These are phyloP conservation scores for Gyromitra esculenta DNA, from an alignment of 2,329 filamentous ascomycete genomes.

Conservation along the genomic window DNA sequence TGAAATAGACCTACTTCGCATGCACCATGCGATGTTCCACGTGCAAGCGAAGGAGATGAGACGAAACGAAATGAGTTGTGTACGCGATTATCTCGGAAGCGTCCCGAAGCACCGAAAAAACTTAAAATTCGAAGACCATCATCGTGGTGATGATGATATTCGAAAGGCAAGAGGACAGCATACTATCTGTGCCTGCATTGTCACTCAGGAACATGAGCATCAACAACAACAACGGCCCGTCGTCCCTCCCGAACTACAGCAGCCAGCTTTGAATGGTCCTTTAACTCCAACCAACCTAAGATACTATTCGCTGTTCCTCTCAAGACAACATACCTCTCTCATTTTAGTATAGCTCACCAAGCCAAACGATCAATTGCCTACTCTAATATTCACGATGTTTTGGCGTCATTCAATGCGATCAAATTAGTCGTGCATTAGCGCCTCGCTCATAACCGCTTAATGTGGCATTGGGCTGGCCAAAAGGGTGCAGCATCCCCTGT, in stretches of 20 bases:
- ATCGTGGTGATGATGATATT: constrained; percentile 11
- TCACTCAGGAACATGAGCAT: constrained; percentile 10
- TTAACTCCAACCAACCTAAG: not conserved
- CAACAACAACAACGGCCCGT: constrained; percentile 7
- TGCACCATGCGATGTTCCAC: constrained; percentile 30
- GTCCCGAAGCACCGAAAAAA: constrained; percentile 41
- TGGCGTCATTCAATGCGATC: constrained; percentile 36
- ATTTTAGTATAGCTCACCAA: constrained; percentile 6
- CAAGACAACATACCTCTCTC: constrained; percentile 1
- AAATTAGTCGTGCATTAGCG: constrained; percentile 39
- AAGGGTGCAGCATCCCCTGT: constrained; percentile 31
- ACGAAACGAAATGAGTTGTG: constrained; percentile 37
- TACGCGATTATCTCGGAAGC: constrained; percentile 33
- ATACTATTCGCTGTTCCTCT: not conserved
- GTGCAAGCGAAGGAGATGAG: constrained; percentile 45
- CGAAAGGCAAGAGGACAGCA: not conserved
- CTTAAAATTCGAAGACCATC: constrained; percentile 16
- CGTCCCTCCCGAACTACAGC: not conserved
- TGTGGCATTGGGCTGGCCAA: constrained; percentile 26
- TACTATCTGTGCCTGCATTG: constrained; percentile 23
- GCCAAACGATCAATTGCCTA: constrained; percentile 26
- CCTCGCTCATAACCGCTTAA: constrained; percentile 15
- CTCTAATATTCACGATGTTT: constrained; percentile 26
- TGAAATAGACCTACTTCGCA: not conserved
- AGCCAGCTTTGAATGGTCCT: not conserved